Evolutionary conservation across 495 filamentous ascomycete species (phyloP).

Genomic region (Bathelium albidoporum): DNA sequence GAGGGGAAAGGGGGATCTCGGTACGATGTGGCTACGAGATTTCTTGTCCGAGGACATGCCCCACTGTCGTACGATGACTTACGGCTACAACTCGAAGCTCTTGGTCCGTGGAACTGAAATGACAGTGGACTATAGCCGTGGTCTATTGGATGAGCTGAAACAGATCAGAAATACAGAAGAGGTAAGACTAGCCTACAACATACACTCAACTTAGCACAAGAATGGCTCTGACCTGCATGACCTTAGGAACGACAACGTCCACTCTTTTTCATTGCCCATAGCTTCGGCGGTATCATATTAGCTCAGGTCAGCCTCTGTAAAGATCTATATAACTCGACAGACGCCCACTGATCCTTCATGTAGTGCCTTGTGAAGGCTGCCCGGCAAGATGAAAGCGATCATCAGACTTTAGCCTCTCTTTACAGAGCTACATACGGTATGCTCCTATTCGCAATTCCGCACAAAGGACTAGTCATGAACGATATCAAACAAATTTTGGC

Average conservation of each 20-base stretch:
- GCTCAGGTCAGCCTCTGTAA: too few relatives aligned
- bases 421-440: slow-evolving; percentile 31
- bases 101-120: not conserved
- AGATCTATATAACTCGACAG: too few relatives aligned
- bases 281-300: not conserved
- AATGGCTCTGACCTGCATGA: not conserved
- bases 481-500: slow-evolving; percentile 28
- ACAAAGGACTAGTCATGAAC: slow-evolving; percentile 29
- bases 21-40: slow-evolving; percentile 10
- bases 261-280: not conserved
- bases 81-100: not conserved
- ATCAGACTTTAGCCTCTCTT: slow-evolving; percentile 26
- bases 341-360: too few relatives aligned
- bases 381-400: slow-evolving; percentile 20
- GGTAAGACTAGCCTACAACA: not conserved
- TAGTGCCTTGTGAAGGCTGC: slow-evolving; percentile 27
- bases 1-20: slow-evolving; percentile 7
- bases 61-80: not conserved
- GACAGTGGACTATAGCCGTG: not conserved
- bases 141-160: not conserved
- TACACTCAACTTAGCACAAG: not conserved
- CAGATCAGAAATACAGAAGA: not conserved
- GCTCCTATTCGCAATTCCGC: slow-evolving; percentile 28
- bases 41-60: slow-evolving; percentile 10
- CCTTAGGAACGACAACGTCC: not conserved